Base-by-base conservation (phyloP, 768 basidiomycete genomes). In the Austroboletus festivus region DNA sequence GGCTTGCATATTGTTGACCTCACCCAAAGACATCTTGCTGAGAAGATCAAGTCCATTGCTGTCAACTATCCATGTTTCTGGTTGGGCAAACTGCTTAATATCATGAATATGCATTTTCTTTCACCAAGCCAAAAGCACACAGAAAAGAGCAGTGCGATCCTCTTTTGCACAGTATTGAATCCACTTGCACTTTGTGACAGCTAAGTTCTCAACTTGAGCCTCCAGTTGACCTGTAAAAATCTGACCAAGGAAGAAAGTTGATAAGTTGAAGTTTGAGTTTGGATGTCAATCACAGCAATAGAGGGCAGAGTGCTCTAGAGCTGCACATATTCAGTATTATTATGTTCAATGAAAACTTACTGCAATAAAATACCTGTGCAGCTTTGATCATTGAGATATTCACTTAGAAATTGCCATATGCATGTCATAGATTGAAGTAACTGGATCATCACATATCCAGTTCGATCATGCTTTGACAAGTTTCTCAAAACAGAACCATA, bases 271-370 rank as follows among this genome's bases (percentile, higher is more conserved):
- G 37, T 3, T 16, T 12, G 21, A 42, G 35, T 5, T 20, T 11
- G 16, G 5, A 18, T 28, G 18, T 16, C 30, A 15, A 19, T 49
- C 42, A n/a, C 48, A 49, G 20, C 48, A 49, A 37, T 42, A 49
- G 1, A 1, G 19, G 0, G 22, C 26, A 7, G 37, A 30, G 28
- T 7, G 30, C n/a, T 23, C 5, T 18, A 38, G 21, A 0, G 24
- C 48, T 49, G 38, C 11, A 37, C 2, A n/a, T 16, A n/a, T 35
- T 35, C 16, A n/a, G 15, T n/a, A n/a, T n/a, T n/a, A n/a, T n/a
- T n/a, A n/a, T n/a, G n/a, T n/a, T 35, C 34, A 35, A 16, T 35
- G 34, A 9, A 13, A n/a, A 35, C n/a, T n/a, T n/a, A n/a, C n/a
- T n/a, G n/a, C n/a, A n/a, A n/a, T n/a, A n/a, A n/a, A n/a, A n/a